Base-by-base conservation (phyloP, 2,329 filamentous ascomycete genomes). In the Apiospora pterosperma region DNA sequence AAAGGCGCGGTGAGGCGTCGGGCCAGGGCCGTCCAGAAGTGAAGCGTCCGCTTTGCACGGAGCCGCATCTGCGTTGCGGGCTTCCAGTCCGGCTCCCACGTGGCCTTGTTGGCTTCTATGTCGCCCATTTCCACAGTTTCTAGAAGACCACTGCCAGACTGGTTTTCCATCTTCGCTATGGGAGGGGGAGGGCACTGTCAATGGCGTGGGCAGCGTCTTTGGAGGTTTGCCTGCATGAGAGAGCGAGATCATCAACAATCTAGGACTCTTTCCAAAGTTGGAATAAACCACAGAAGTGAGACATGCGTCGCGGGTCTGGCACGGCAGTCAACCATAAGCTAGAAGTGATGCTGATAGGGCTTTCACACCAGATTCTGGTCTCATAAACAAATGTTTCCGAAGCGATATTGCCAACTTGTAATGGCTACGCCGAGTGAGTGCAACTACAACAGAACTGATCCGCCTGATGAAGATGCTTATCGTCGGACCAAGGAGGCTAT, bases 61-160 rank as follows among this genome's bases (percentile, higher is more conserved):
- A 65, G 38, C 4, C 64, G 63, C 11, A 25, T 62, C 1, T 69
- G 64, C 11, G 71, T 64, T 1, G 71, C 66, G 28, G 75, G 74
- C 63, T 71, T 76, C 74, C 74, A 76, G 48, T 68, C 28, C 4
- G 58, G 16, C n/a, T 60, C 34, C 34, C 23, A 36, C 2, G 58
- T 14, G 12, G 36, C 5, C 19, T 36, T 8, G 58, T 60, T 60
- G 34, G 58, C 58, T 11, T 60, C 58, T 1, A 60, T 25, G 4
- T 60, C 58, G 19, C 34, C 34, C 11, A 60, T 36, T 4, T 39
- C 34, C 3, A 60, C 12, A 19, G 31, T 19, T 7, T 39, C 58
- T 6, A 60, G 58, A n/a, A 60, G 58, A 3, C 58, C 58, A 5
- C 21, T 36, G 36, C 14, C n/a, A 11, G n/a, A 19, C 2, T 11